Base-by-base conservation (phyloP, 2,329 filamentous ascomycete species). In the Hypoxylon sp. region DNA sequence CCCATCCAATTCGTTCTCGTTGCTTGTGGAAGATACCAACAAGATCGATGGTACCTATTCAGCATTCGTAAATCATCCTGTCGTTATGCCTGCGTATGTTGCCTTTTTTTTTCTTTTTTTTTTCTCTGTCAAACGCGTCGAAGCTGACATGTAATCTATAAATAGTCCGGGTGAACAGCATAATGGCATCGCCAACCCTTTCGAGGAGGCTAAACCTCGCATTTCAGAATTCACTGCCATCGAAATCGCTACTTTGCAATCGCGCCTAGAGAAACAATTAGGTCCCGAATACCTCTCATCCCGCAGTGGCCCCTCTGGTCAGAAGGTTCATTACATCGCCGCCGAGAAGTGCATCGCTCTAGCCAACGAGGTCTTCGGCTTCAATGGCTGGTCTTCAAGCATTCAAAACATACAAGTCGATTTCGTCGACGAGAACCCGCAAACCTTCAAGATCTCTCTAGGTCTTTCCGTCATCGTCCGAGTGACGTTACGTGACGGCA, bases 271-370 rank as follows among this genome's bases (percentile, higher is more conserved):
- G 68, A 95, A 92, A 68, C 92, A 97, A 68, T 83, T 99, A 7
- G 94, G 94, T 0, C 94, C 94, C 0, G 95, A 99, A 73, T 99
- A 95, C 70, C 90, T 99, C 51, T 97, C 93, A 2, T 84, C 90
- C 30, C 82, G 94, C 65, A 79, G 88, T 9, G 94, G 94, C 2
- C 88, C 91, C 8, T 88, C 87, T 7, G 92, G 92, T 38, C 83
- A 87, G 59, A 93, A 89, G 68, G 89, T 99, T 12, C 91, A 96
- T 69, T 99, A 99, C 72, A 80, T 99, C 41, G 86, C 91, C n/a
- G 92, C 91, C 1, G 93, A 97, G 68, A 99, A 99, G 75, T 92
- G 89, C 67, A 99, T 99, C 69, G 89, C 90, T 50, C 86, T 64
- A 17, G 67, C 66, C 2, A 69, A 70, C 40, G 66, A 69, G 34